Percentiles rank a stretch among this genome's conserved stretches.
phyloP scores from a whole-genome alignment of 2,329 filamentous ascomycete genomes.

The Ceratocystis albifundus region DNA sequence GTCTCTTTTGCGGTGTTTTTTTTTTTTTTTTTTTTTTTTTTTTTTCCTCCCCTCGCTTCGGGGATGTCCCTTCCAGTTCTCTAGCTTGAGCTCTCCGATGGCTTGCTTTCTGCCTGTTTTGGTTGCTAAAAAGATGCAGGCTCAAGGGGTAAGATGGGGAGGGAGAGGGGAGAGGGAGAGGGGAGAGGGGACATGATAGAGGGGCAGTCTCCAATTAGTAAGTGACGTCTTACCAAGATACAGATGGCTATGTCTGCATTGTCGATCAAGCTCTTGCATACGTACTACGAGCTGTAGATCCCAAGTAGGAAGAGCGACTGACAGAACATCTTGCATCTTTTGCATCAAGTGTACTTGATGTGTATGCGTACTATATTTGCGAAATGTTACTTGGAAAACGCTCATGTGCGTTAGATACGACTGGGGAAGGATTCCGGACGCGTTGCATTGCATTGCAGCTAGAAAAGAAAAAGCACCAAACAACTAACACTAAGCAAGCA shows the following conservation, averaged over 20 bases:
- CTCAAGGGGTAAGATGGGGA: neutral
- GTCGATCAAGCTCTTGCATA: constrained; percentile 9
- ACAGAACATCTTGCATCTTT: neutral
- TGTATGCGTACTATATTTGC: neutral
- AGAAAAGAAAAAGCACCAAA: neutral
- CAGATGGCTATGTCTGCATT: neutral
- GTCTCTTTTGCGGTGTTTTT: neutral
- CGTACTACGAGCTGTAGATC: neutral
- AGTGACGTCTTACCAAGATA: constrained; percentile 7
- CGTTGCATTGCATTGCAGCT: constrained; percentile 4
- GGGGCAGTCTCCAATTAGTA: neutral
- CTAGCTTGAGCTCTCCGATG: neutral
- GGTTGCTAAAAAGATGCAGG: neutral
- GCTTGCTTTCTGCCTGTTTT: constrained; percentile 2
- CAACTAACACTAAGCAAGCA: neutral
- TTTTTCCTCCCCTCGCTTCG: neutral
- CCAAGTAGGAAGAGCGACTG: no score
- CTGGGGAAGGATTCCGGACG: neutral
- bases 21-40: neutral
- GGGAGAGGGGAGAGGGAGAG: neutral
- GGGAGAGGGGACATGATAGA: neutral
- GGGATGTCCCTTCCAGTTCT: constrained; percentile 3
- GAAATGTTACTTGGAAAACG: neutral
- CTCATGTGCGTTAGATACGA: neutral
- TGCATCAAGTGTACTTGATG: neutral